Conservation (phyloP, 129 eudicot species). For the sunflower (Helianthus annuus) region DNA sequence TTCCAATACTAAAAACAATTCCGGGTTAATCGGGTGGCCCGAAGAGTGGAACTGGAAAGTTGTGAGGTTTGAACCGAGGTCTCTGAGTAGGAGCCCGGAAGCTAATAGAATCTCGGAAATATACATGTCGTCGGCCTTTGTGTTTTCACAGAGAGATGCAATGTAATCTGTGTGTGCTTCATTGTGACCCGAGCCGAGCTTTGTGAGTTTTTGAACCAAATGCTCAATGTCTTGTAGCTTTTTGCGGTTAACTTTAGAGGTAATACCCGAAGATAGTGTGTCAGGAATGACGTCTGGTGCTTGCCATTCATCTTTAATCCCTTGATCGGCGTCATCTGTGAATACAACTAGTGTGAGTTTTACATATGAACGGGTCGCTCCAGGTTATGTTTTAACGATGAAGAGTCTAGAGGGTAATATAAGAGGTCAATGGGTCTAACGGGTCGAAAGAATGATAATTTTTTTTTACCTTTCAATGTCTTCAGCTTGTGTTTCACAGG, state of each 20-base stretch:
- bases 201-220: constrained; percentile 73
- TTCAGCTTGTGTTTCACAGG: constrained; percentile 51
- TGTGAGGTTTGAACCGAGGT: constrained; percentile 63
- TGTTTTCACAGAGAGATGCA: constrained; percentile 78
- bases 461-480: constrained; percentile 50
- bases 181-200: constrained; percentile 65
- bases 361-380: neutral
- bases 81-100: constrained; percentile 89
- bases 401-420: neutral
- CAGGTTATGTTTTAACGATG: neutral
- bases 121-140: constrained; percentile 76
- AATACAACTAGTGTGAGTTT: constrained; percentile 15
- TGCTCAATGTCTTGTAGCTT: constrained; percentile 70
- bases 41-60: constrained; percentile 80
- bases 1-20: constrained; percentile 78
- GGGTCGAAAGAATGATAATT: neutral
- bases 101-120: constrained; percentile 84
- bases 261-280: constrained; percentile 32
- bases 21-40: constrained; percentile 87
- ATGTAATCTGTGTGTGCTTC: constrained; percentile 81
- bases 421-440: neutral
- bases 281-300: constrained; percentile 32
- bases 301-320: constrained; percentile 30
- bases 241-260: constrained; percentile 56
- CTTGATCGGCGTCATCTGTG: constrained; percentile 44